Conservation (phyloP, 2,329 filamentous ascomycete species). For the Anthostomella pinea region DNA sequence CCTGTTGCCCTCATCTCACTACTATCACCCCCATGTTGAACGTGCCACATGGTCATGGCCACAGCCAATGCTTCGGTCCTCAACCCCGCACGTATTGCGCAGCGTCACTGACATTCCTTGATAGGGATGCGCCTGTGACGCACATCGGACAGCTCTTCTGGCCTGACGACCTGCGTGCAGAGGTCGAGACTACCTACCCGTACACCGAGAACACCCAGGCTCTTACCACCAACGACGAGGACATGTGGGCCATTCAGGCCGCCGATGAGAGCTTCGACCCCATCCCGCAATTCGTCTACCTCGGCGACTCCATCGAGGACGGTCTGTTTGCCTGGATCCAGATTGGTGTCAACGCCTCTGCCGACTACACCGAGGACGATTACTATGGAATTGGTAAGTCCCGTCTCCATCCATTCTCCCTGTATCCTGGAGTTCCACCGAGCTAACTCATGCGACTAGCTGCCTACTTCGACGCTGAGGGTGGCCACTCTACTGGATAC, state of each 20-base stretch:
- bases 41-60: too few species aligned
- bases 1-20: too few species aligned
- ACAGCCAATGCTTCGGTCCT: too few species aligned
- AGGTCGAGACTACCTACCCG: constrained; percentile 29
- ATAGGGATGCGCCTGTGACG: constrained; percentile 25
- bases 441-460: too few species aligned
- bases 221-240: constrained; percentile 31
- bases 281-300: constrained; percentile 50
- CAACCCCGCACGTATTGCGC: too few species aligned
- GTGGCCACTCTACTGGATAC: constrained; percentile 24
- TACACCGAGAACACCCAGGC: constrained; percentile 29
- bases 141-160: constrained; percentile 35
- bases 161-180: constrained; percentile 28
- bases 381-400: constrained; percentile 28
- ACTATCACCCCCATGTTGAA: too few species aligned
- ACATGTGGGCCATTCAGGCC: constrained; percentile 31
- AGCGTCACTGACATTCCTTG: too few species aligned
- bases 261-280: constrained; percentile 38
- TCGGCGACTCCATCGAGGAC: constrained; percentile 46
- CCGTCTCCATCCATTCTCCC: too few species aligned
- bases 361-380: constrained; percentile 27
- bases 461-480: constrained; percentile 26
- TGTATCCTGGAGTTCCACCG: too few species aligned
- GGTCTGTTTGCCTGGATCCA: constrained; percentile 49
- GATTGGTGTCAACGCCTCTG: constrained; percentile 43